phyloP scores from a whole-genome alignment of 2,329 filamentous ascomycete species.

The Exophiala sp. region DNA sequence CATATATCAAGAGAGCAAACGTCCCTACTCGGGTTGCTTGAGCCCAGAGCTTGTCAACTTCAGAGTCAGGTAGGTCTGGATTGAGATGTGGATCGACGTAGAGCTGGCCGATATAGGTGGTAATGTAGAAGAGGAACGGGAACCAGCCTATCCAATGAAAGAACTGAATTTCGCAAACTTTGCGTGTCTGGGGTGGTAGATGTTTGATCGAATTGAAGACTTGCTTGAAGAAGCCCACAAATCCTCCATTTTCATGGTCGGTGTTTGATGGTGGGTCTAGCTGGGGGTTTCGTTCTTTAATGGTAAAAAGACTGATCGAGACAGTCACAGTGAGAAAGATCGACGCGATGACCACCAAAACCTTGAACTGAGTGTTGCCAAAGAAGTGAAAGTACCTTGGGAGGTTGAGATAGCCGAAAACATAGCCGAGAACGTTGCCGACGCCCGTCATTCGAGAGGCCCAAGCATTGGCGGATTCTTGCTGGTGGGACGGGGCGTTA shows the following conservation, averaged over 20 bases:
- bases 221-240: conserved; percentile 74
- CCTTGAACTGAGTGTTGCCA: conserved; percentile 86
- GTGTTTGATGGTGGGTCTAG: conserved; percentile 62
- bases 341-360: conserved; percentile 80
- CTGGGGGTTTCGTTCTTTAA: conserved; percentile 77
- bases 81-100: conserved; percentile 81
- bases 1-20: conserved; percentile 83
- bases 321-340: conserved; percentile 69
- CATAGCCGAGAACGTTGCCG: conserved; percentile 86
- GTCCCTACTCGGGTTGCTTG: conserved; percentile 82
- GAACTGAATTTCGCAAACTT: conserved; percentile 77
- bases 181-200: conserved; percentile 75
- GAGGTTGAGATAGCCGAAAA: conserved; percentile 80
- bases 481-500: conserved; percentile 85
- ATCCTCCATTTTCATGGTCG: conserved; percentile 53
- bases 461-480: conserved; percentile 92
- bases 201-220: conserved; percentile 73
- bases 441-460: conserved; percentile 80
- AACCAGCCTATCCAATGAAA: conserved; percentile 96
- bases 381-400: conserved; percentile 73
- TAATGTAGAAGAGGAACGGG: conserved; percentile 91
- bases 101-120: conserved; percentile 88
- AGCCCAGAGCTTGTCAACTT: conserved; percentile 79
- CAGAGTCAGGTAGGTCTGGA: conserved; percentile 69
- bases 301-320: conserved; percentile 62